A percentile compares a stretch with the other conserved stretches of the same genome.
These are phyloP conservation scores for Serendipita sp. DNA, from an alignment of 768 basidiomycete genomes.

Conservation along the genomic window DNA sequence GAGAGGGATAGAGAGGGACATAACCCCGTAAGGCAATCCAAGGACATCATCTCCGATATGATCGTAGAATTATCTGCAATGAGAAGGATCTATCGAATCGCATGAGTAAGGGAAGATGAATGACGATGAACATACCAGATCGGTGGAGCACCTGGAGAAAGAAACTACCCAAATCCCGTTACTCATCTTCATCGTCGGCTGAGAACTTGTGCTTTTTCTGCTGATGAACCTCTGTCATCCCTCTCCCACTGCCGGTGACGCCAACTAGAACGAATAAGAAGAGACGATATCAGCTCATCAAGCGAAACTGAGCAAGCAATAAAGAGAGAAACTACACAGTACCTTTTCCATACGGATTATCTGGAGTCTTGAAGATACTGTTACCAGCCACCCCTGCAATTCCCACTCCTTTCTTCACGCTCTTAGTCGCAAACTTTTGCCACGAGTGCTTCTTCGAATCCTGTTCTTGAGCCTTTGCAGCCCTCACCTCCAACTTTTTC, in stretches of 20 bases:
- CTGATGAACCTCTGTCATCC: conserved; percentile 62
- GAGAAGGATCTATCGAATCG: too few relatives aligned
- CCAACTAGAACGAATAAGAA: conserved; percentile 37
- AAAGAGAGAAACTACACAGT: neutral
- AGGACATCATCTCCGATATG: too few relatives aligned
- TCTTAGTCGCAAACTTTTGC: conserved; percentile 93
- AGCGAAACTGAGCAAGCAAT: too few relatives aligned
- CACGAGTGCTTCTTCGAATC: conserved; percentile 65
- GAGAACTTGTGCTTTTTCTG: conserved; percentile 65
- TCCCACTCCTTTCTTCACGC: conserved; percentile 79
- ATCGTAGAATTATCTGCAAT: too few relatives aligned
- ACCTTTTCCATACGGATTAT: conserved; percentile 80
- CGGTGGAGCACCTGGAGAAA: neutral
- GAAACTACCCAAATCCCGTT: too few relatives aligned
- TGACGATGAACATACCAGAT: neutral
- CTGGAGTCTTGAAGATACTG: conserved; percentile 89
- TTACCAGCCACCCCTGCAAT: conserved; percentile 79
- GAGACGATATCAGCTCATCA: conserved; percentile 3
- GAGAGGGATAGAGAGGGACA: too few relatives aligned
- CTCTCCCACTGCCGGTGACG: conserved; percentile 80
- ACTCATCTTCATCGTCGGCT: conserved; percentile 22
- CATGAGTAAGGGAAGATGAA: too few relatives aligned
- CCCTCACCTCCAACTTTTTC: conserved; percentile 72
- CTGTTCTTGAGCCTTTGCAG: conserved; percentile 81
- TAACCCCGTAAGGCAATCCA: too few relatives aligned